These are phyloP conservation scores for Sugiyamaella neomexicana DNA, from an alignment of 1,139 yeast genomes.

Conservation along the genomic window DNA sequence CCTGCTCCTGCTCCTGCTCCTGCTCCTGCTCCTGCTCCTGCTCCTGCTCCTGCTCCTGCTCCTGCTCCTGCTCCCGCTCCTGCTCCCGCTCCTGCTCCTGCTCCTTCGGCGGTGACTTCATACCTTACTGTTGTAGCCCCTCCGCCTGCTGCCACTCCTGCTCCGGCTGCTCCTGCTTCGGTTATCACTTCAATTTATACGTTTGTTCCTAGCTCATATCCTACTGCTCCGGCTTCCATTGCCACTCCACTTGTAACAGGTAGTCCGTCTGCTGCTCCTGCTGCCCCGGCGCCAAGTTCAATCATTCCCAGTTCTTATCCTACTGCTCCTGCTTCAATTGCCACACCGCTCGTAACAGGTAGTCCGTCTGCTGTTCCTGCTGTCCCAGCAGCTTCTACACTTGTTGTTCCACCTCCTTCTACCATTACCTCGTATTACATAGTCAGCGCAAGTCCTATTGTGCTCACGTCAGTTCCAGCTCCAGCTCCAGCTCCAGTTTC, in stretches of 20 bases:
- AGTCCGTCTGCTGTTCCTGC: slow-evolving; percentile 10
- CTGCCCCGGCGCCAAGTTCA: background rate
- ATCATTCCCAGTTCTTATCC: background rate
- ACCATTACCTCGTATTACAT: background rate
- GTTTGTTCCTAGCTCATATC: background rate
- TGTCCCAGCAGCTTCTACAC: background rate
- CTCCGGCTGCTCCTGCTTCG: background rate
- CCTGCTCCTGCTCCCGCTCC: background rate
- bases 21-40: slow-evolving; percentile 1
- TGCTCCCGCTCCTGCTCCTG: background rate
- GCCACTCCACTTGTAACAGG: background rate
- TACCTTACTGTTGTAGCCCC: background rate
- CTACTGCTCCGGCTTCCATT: background rate
- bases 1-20: slow-evolving; percentile 1
- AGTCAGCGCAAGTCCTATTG: background rate
- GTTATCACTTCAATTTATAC: background rate
- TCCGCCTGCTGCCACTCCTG: background rate
- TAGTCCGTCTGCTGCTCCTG: slow-evolving; percentile 9
- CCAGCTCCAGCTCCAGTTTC: slow-evolving; percentile 1
- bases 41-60: background rate
- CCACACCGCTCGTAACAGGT: background rate
- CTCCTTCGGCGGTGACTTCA: background rate
- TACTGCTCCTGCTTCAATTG: background rate
- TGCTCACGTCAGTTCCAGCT: background rate
- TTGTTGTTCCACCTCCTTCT: background rate